Evolutionary conservation across 129 eudicot species (phyloP).

Genomic region (Dittrichia graveolens): DNA sequence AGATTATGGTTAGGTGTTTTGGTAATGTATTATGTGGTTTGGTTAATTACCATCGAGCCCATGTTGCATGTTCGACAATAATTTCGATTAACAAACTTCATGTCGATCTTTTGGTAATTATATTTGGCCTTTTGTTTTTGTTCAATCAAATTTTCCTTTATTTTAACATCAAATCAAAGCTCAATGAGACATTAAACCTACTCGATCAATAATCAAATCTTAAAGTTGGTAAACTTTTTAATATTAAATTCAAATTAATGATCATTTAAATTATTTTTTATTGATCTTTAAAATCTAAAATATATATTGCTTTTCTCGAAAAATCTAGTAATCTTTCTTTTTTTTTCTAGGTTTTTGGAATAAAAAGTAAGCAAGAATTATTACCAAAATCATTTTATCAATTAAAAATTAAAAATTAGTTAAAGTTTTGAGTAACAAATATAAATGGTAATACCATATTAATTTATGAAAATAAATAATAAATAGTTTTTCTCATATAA

Average conservation of each 20-base stretch:
- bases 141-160: background rate
- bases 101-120: background rate
- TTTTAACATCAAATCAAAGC: slow-evolving; percentile 1
- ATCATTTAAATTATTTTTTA: background rate
- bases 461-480: too few relatives aligned
- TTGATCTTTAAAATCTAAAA: background rate
- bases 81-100: background rate
- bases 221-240: slow-evolving; percentile 18
- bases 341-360: background rate
- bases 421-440: background rate
- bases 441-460: background rate
- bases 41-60: slow-evolving; percentile 9
- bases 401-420: background rate
- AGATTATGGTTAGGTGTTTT: background rate
- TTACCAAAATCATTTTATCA: background rate
- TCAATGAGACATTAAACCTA: slow-evolving; percentile 25
- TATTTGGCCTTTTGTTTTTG: slow-evolving; percentile 23
- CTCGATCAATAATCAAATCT: background rate
- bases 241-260: background rate
- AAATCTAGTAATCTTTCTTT: too few relatives aligned
- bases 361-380: background rate
- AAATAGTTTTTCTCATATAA: too few relatives aligned
- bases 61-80: background rate
- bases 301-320: too few relatives aligned
- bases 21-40: slow-evolving; percentile 8